Evolutionary conservation across 2,329 filamentous ascomycete genomes (phyloP).

Genomic region (Trichocomaceae sp.): DNA sequence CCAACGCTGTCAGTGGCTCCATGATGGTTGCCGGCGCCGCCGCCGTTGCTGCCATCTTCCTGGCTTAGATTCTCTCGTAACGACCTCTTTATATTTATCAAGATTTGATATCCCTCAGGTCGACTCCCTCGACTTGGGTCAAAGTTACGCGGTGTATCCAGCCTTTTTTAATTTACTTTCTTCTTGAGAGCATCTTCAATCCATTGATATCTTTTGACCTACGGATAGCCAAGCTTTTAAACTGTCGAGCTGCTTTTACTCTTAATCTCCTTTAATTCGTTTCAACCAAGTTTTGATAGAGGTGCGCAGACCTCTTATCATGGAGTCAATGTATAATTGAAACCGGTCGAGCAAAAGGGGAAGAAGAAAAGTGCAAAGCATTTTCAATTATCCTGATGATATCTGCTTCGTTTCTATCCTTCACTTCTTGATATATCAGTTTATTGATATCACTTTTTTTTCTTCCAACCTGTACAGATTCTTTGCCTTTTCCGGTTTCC

Average conservation of each 20-base stretch:
- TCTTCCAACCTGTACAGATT: background rate
- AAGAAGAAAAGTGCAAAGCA: background rate
- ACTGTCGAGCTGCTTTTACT: background rate
- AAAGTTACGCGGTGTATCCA: slow-evolving; percentile 1
- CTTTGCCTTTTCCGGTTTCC: background rate
- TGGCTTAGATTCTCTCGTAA: slow-evolving; percentile 28
- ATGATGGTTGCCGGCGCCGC: slow-evolving; percentile 27
- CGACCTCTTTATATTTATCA: slow-evolving; percentile 2
- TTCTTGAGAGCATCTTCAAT: background rate
- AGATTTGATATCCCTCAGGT: background rate
- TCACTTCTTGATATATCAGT: background rate
- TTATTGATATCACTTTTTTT: background rate
- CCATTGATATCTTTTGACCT: background rate
- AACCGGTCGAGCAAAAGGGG: background rate
- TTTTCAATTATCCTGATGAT: background rate
- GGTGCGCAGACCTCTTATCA: background rate
- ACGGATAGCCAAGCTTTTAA: background rate
- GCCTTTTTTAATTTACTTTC: background rate
- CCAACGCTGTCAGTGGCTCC: slow-evolving; percentile 23
- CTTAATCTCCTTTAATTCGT: background rate
- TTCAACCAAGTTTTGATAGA: background rate
- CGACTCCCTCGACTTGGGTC: background rate
- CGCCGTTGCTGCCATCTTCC: slow-evolving; percentile 26
- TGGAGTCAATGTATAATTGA: background rate
- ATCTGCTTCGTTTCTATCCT: background rate